Conservation (phyloP, 2,329 filamentous ascomycete species). For the Colletotrichum echinochloae region DNA sequence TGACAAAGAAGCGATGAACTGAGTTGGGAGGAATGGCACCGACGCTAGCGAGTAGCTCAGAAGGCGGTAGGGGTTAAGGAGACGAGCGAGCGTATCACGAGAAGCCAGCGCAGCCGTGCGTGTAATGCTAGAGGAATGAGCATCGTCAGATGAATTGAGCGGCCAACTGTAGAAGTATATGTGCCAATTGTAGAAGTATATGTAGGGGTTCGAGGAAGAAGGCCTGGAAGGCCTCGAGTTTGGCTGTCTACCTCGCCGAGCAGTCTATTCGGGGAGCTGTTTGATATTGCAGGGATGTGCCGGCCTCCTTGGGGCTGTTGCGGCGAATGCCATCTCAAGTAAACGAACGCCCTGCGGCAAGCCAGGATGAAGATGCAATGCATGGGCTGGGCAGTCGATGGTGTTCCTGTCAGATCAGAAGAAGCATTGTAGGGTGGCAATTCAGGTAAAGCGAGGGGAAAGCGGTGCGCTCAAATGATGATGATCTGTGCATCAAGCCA, state of each 20-base stretch:
- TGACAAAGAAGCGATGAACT: conserved; percentile 25
- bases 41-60: conserved; percentile 4
- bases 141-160: neutral
- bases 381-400: neutral
- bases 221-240: neutral
- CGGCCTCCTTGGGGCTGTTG: neutral
- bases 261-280: neutral
- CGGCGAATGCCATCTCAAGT: neutral
- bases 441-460: neutral
- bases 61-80: neutral
- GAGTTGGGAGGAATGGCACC: neutral
- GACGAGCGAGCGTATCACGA: conserved; percentile 10
- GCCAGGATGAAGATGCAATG: neutral
- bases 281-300: neutral
- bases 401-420: neutral
- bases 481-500: neutral
- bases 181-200: too few species aligned
- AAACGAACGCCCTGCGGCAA: neutral
- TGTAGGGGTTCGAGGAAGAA: neutral
- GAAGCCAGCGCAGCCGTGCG: conserved; percentile 8
- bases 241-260: neutral
- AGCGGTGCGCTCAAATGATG: neutral
- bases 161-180: neutral
- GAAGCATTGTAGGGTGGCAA: neutral
- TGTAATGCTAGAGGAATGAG: neutral